These are phyloP conservation scores for Stevia rebaudiana DNA, from an alignment of 140 eudicot species.

Conservation along the genomic window DNA sequence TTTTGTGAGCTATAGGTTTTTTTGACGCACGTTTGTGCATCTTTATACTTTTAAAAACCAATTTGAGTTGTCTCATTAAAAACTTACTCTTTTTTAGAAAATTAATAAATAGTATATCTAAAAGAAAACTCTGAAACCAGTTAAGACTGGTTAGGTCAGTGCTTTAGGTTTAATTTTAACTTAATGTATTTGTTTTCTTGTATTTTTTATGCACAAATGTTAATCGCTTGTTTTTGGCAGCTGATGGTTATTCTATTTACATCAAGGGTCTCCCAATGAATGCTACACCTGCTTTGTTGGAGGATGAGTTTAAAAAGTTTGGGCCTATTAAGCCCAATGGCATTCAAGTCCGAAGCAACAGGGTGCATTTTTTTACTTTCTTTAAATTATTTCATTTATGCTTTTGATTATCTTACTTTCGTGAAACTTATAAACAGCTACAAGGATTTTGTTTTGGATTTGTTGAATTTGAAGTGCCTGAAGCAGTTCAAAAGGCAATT, in stretches of 20 bases:
- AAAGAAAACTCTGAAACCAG: background rate
- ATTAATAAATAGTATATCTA: background rate
- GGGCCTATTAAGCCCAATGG: conserved; percentile 77
- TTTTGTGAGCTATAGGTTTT: background rate
- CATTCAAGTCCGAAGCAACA: conserved; percentile 80
- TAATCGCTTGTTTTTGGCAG: conserved; percentile 31
- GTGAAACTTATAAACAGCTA: conserved; percentile 35
- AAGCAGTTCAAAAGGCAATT: conserved; percentile 62
- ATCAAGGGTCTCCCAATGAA: conserved; percentile 68
- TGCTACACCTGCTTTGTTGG: conserved; percentile 55
- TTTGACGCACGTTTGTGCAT: background rate
- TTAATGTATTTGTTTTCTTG: background rate
- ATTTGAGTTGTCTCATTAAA: background rate
- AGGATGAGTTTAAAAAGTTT: conserved; percentile 64
- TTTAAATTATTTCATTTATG: background rate
- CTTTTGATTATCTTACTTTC: conserved; percentile 4
- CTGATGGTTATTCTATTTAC: conserved; percentile 71
- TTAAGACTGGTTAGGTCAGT: background rate
- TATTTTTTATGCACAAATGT: background rate
- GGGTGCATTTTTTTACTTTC: conserved; percentile 37
- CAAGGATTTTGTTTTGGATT: conserved; percentile 90
- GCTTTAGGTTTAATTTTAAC: background rate
- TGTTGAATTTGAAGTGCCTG: conserved; percentile 89
- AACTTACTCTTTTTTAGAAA: background rate
- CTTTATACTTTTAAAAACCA: background rate